phyloP scores from a whole-genome alignment of 2,329 filamentous ascomycete species.

The Cladosporium sp. region DNA sequence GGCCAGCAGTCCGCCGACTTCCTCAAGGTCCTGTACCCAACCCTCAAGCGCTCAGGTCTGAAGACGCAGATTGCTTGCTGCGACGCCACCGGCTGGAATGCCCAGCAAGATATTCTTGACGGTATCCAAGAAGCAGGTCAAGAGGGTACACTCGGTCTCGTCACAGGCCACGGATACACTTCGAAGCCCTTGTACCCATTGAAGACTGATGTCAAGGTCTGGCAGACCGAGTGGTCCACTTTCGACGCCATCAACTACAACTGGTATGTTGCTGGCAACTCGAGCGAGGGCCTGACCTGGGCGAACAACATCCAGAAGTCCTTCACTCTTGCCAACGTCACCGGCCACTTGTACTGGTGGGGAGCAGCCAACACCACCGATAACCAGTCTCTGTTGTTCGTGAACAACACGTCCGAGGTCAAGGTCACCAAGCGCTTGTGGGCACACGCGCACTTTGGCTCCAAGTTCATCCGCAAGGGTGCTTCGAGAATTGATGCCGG shows the following conservation, averaged over 20 bases:
- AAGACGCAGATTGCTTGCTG: conserved; percentile 48
- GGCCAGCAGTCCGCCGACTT: conserved; percentile 55
- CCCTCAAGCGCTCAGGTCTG: conserved; percentile 42
- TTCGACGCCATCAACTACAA: conserved; percentile 44
- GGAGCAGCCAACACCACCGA: conserved; percentile 45
- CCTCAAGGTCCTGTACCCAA: conserved; percentile 50
- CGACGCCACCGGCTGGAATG: conserved; percentile 47
- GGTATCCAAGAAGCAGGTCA: conserved; percentile 41
- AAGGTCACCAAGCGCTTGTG: conserved; percentile 42
- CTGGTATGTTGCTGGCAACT: conserved; percentile 52
- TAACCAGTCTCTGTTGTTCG: conserved; percentile 40
- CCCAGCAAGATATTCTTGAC: conserved; percentile 23
- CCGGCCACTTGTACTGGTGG: conserved; percentile 60
- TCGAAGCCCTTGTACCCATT: conserved; percentile 45
- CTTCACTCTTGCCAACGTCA: conserved; percentile 52
- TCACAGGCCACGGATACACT: conserved; percentile 49
- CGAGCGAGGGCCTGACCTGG: conserved; percentile 58
- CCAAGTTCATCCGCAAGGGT: conserved; percentile 43
- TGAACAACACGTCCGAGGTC: conserved; percentile 38
- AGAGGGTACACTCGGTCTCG: conserved; percentile 43
- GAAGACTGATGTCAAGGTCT: conserved; percentile 48
- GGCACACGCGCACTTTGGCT: conserved; percentile 45
- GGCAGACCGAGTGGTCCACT: conserved; percentile 57
- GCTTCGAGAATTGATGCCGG: conserved; percentile 41
- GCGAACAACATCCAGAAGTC: conserved; percentile 56